Conservation (phyloP, 257 asterid genomes). For the Voacanga thouarsii region DNA sequence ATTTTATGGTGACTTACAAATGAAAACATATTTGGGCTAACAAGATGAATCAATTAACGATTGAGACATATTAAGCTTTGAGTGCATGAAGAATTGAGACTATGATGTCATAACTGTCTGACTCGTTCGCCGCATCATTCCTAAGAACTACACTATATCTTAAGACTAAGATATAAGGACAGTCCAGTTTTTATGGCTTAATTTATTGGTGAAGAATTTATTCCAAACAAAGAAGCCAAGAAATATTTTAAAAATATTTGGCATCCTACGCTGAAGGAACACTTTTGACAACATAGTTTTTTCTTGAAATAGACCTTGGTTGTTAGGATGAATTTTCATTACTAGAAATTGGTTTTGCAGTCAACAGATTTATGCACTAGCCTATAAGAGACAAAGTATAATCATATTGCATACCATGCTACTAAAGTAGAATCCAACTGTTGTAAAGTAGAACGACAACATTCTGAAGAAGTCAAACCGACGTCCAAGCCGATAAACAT, state of each 20-base stretch:
- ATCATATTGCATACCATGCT: conserved; percentile 66
- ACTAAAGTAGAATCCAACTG: conserved; percentile 96
- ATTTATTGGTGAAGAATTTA: background rate
- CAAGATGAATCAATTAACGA: background rate
- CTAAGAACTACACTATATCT: background rate
- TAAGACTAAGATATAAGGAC: background rate
- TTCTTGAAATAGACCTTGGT: background rate
- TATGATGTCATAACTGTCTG: background rate
- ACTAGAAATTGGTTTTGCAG: background rate
- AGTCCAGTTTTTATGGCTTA: background rate
- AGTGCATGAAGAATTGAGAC: background rate
- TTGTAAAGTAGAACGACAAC: conserved; percentile 96
- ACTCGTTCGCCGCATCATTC: background rate
- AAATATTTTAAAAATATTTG: background rate
- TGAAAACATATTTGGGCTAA: background rate
- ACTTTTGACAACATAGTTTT: background rate
- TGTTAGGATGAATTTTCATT: background rate
- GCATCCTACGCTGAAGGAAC: background rate
- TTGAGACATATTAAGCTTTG: background rate
- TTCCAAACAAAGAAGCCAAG: background rate
- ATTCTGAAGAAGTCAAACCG: conserved; percentile 93
- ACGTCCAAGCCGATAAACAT: conserved; percentile 92
- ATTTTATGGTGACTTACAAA: background rate
- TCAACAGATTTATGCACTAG: background rate
- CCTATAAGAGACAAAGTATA: background rate